Percentiles rank a stretch among this genome's conserved stretches.
These are phyloP conservation scores for Striga hermonthica DNA, from an alignment of 305 asterid genomes.

Conservation along the genomic window DNA sequence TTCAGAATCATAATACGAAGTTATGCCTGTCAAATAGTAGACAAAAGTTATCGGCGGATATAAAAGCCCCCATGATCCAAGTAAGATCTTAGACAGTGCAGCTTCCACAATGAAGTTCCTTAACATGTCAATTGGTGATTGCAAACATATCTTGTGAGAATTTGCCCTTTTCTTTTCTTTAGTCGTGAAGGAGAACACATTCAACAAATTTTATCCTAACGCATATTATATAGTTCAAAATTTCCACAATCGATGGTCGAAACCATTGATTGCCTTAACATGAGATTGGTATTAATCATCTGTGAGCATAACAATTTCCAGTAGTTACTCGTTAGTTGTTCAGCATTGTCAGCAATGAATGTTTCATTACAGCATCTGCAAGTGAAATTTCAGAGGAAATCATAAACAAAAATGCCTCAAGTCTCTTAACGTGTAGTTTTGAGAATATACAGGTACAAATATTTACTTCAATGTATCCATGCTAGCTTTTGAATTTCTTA, in stretches of 20 bases:
- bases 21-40: constrained; percentile 58
- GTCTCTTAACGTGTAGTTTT: constrained; percentile 3
- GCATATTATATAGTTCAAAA: neutral
- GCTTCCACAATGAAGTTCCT: constrained; percentile 13
- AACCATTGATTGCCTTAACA: constrained; percentile 4
- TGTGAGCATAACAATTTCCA: constrained; percentile 19
- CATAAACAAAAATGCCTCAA: constrained; percentile 12
- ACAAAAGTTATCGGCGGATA: constrained; percentile 9
- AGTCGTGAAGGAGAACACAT: neutral
- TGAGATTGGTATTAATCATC: constrained; percentile 1
- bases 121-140: constrained; percentile 15
- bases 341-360: constrained; percentile 8
- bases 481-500: constrained; percentile 4
- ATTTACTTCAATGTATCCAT: constrained; percentile 11
- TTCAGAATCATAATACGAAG: constrained; percentile 69
- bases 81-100: constrained; percentile 7
- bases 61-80: neutral
- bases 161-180: neutral
- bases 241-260: constrained; percentile 19
- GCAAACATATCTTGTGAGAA: neutral
- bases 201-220: neutral
- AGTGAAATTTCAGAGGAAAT: constrained; percentile 9
- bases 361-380: neutral
- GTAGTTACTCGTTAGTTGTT: constrained; percentile 1
- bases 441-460: constrained; percentile 1